These are phyloP conservation scores for Xylaria polymorpha DNA, from an alignment of 2,329 filamentous ascomycete genomes.

Conservation along the genomic window DNA sequence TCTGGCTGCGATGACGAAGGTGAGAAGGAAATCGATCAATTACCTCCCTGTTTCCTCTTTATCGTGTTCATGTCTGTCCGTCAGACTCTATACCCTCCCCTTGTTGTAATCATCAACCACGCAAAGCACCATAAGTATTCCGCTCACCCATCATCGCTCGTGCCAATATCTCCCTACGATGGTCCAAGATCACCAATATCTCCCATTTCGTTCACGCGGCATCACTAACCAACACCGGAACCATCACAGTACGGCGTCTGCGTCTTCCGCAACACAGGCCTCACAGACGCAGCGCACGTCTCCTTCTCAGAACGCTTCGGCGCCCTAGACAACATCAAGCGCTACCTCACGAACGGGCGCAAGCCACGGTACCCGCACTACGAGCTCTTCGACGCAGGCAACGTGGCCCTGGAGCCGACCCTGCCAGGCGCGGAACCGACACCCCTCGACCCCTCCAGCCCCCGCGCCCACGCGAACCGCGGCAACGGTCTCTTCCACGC, in stretches of 20 bases:
- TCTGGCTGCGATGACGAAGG: constrained; percentile 51
- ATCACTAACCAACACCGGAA: neutral
- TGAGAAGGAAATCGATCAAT: constrained; percentile 27
- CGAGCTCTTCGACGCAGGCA: constrained; percentile 69
- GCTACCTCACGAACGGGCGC: constrained; percentile 59
- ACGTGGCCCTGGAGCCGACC: constrained; percentile 51
- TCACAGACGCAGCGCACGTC: constrained; percentile 64
- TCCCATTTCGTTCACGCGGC: no score
- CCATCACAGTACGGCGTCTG: constrained; percentile 61
- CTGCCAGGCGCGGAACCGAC: neutral
- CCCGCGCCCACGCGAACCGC: constrained; percentile 44
- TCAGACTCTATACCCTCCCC: neutral
- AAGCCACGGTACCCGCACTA: constrained; percentile 59
- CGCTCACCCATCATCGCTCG: neutral
- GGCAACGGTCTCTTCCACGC: constrained; percentile 66
- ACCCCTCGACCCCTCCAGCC: constrained; percentile 39
- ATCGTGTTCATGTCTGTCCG: neutral
- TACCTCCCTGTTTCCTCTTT: neutral
- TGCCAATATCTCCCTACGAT: neutral
- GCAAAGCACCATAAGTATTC: neutral
- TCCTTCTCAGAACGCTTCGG: constrained; percentile 63
- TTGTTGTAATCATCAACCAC: neutral
- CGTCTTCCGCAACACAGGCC: constrained; percentile 61
- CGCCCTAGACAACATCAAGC: constrained; percentile 65
- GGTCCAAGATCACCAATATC: neutral